Evolutionary conservation across 129 eudicot genomes (phyloP), one percentile per base, ranked within the genome.

Genomic region (Flaveria linearis): DNA sequence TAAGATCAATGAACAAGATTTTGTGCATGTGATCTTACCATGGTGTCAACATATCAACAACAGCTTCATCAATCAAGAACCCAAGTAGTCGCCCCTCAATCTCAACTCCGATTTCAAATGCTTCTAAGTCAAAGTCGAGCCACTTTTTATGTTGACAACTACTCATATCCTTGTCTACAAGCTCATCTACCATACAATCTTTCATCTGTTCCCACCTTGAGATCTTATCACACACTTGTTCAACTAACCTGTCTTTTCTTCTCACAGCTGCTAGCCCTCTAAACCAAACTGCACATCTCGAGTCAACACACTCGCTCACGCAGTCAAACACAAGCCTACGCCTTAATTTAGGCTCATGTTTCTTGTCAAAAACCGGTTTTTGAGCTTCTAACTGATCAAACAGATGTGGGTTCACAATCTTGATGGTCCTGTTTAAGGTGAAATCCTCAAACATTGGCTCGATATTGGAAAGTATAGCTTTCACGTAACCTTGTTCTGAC

Each of bases 81-180:
- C 81, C 66, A 9, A 91, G 83, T 61, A 94, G 77, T 65, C 87
- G 74, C 20, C 77, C 72, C 81, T 91, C 89, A 10, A 94, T 83
- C 74, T 89, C 85, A 5, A 84, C 72, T 72, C 96, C 97, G 41
- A 91, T 63, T 67, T 85, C 93, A 53, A 83, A 82, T 36, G 75
- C 91, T 81, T 89, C 96, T 1, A 80, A 68, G 26, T 87, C 90
- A 68, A 28, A 91, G 46, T 91, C 92, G 14, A 88, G 85, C 98
- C 98, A 94, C 50, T 36, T 85, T 65, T 96, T 85, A 69, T 75
- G 57, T 9, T 62, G 68, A 83, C 86, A 82, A 73, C 91, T 83
- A 65, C 99, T 89, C 98, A 94, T 94, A 77, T 94, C 92, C 81
- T 79, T 80, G 76, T 89, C 96, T 7, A 94, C 93, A n/a, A 94